Conservation (phyloP, 371 early-diverging fungal species). For the Zychaea mexicana region DNA sequence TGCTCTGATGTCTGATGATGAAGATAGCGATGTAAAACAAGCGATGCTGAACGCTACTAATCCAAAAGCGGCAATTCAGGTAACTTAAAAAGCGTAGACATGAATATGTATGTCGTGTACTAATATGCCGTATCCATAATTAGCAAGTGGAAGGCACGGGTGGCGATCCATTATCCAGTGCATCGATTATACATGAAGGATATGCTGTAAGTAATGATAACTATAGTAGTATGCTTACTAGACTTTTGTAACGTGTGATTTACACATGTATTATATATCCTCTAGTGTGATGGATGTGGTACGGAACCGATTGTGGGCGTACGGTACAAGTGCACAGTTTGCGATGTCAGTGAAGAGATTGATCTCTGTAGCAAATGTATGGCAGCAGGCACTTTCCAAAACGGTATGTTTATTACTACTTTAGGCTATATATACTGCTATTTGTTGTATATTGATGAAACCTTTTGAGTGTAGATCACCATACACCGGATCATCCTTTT, state of each 20-base stretch:
- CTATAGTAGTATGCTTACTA: too few relatives aligned
- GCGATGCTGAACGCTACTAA: constrained; percentile 48
- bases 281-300: constrained; percentile 62
- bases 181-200: constrained; percentile 53
- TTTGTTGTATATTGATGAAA: background rate
- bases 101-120: too few relatives aligned
- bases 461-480: constrained; percentile 47
- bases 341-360: constrained; percentile 54
- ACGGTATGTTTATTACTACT: constrained; percentile 32
- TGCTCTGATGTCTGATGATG: constrained; percentile 66
- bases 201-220: constrained; percentile 62
- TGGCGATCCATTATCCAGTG: background rate
- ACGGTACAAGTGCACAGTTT: constrained; percentile 63
- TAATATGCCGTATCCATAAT: background rate
- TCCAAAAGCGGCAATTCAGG: constrained; percentile 5
- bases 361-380: constrained; percentile 55
- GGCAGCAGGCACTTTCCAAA: constrained; percentile 46
- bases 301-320: constrained; percentile 65
- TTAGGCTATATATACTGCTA: background rate
- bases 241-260: background rate
- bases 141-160: background rate
- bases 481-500: constrained; percentile 50
- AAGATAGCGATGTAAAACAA: constrained; percentile 52
- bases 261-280: background rate
- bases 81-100: too few relatives aligned